Conservation (phyloP, 202 grass and related monocot genomes). For the Zizania palustris region DNA sequence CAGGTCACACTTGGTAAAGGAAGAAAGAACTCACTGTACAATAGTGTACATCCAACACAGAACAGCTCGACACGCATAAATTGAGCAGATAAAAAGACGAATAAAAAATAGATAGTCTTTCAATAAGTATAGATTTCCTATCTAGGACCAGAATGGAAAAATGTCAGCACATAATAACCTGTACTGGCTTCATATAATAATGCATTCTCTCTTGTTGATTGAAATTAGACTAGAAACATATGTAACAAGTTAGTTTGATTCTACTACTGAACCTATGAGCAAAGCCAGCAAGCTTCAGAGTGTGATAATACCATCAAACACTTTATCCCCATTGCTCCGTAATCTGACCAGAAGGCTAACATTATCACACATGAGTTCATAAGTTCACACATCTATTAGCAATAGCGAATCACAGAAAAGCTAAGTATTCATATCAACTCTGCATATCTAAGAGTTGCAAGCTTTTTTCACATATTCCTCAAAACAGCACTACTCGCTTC, state of each 20-base stretch:
- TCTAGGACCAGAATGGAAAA: background rate
- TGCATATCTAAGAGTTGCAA: background rate
- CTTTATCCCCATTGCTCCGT: background rate
- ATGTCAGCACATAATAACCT: background rate
- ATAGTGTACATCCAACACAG: background rate
- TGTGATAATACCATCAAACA: background rate
- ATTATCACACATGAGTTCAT: background rate
- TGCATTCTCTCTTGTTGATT: background rate
- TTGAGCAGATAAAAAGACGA: background rate
- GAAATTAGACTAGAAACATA: constrained; percentile 11
- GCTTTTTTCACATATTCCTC: background rate
- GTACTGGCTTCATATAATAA: constrained; percentile 4
- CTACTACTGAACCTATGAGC: background rate
- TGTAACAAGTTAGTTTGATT: background rate
- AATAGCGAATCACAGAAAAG: background rate
- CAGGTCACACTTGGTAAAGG: constrained; percentile 20
- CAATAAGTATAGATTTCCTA: background rate
- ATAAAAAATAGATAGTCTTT: background rate
- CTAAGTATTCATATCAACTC: background rate
- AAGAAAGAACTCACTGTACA: constrained; percentile 8
- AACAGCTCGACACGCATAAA: constrained; percentile 16
- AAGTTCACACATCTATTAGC: background rate
- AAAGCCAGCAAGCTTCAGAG: background rate
- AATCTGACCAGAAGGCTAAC: constrained; percentile 9
- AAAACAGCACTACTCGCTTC: background rate